Percentiles rank a stretch among this genome's conserved stretches.
These are phyloP conservation scores for Antitrichia curtipendula DNA, from an alignment of 225 moss, liverwort and hornwort species.

Conservation along the genomic window DNA sequence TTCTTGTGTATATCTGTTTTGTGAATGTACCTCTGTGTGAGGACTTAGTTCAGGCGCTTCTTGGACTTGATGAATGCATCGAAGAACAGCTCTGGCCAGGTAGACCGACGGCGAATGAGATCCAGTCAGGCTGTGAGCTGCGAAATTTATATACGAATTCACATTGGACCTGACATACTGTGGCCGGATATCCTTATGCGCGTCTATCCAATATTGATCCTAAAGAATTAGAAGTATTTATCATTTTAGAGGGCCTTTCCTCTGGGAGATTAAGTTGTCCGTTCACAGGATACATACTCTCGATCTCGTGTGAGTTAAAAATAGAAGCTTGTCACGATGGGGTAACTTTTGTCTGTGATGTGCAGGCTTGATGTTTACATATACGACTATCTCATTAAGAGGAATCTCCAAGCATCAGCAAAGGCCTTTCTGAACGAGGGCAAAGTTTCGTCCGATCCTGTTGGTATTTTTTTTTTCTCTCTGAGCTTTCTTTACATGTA, in stretches of 20 bases:
- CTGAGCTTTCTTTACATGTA: background rate
- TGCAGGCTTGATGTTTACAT: constrained; percentile 99
- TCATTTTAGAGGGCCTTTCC: background rate
- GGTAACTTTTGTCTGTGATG: background rate
- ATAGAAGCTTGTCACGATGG: background rate
- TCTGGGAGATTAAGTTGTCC: background rate
- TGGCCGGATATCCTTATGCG: background rate
- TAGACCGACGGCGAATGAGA: background rate
- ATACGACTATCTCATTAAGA: constrained; percentile 93
- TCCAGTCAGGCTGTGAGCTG: background rate
- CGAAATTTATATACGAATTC: background rate
- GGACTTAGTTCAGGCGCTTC: background rate
- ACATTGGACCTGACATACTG: background rate
- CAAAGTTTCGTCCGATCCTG: constrained; percentile 97
- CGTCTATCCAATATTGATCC: background rate
- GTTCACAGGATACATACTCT: background rate
- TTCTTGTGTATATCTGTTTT: background rate
- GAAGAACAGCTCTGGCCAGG: background rate
- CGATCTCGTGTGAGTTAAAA: background rate
- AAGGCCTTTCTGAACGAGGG: constrained; percentile 95
- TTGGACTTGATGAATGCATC: background rate
- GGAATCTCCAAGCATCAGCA: constrained; percentile 89
- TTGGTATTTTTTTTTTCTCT: constrained; percentile 38
- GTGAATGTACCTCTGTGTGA: background rate
- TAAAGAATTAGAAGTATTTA: background rate